A percentile compares a stretch with the other conserved stretches of the same genome.
phyloP scores from a whole-genome alignment of 2,329 filamentous ascomycete genomes.

The Sporothrix brasiliensis region DNA sequence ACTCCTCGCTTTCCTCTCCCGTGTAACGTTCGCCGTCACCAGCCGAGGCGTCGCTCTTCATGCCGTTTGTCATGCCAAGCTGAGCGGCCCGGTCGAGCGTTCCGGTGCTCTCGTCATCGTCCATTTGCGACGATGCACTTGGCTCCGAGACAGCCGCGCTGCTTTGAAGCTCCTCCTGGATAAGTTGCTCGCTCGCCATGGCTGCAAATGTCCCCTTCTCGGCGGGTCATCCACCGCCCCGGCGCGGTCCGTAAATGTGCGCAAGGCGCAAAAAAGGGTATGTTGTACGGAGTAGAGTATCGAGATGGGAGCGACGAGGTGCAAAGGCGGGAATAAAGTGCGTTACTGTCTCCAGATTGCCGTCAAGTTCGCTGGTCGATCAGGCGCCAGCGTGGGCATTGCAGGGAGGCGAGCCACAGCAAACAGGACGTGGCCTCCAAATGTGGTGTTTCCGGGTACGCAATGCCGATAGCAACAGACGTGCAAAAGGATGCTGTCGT shows the following conservation, averaged over 20 bases:
- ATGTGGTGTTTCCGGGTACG: neutral
- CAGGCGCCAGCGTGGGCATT: constrained; percentile 32
- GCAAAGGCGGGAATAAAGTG: neutral
- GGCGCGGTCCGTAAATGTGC: constrained; percentile 4
- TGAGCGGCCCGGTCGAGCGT: constrained; percentile 37
- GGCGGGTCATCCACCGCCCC: constrained; percentile 15
- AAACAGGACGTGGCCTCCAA: constrained; percentile 29
- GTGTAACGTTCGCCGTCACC: constrained; percentile 51
- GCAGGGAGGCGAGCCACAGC: constrained; percentile 23
- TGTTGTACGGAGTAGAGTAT: neutral
- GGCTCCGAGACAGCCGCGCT: constrained; percentile 57
- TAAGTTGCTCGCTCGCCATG: constrained; percentile 58
- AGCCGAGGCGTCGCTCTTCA: constrained; percentile 45
- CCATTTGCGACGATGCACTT: constrained; percentile 38
- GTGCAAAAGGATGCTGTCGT: neutral
- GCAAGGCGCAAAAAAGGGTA: constrained; percentile 19
- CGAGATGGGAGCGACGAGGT: neutral
- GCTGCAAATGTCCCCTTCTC: neutral
- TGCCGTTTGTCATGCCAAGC: constrained; percentile 40
- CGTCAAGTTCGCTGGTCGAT: constrained; percentile 14
- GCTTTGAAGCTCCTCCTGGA: constrained; percentile 62
- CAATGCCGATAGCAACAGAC: neutral
- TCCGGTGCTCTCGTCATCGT: constrained; percentile 43
- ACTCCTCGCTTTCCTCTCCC: constrained; percentile 40
- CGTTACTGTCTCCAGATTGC: constrained; percentile 23